Evolutionary conservation across 768 basidiomycete genomes (phyloP).

Genomic region (Phanerochaete carnosa): DNA sequence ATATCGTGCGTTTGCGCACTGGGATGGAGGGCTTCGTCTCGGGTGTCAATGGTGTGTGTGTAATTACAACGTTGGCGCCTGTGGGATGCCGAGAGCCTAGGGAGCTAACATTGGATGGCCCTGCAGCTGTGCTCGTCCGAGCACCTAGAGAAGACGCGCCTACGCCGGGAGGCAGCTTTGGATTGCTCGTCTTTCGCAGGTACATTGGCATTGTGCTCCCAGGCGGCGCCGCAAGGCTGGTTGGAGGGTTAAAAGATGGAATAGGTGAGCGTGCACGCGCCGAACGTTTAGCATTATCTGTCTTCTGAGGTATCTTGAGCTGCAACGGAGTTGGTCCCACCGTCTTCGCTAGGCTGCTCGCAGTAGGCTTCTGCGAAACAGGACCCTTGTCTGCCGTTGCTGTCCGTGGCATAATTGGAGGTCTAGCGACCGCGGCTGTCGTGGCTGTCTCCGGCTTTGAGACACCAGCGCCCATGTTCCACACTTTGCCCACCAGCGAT

Average conservation of each 20-base stretch:
- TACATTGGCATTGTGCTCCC: slow-evolving; percentile 3
- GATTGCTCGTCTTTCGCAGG: background rate
- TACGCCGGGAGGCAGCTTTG: slow-evolving; percentile 4
- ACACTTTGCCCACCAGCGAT: slow-evolving; percentile 68
- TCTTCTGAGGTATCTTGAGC: background rate
- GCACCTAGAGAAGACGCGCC: slow-evolving; percentile 29
- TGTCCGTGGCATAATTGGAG: background rate
- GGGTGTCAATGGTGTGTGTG: background rate
- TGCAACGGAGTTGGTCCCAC: background rate
- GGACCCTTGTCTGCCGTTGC: background rate
- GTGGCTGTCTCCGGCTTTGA: slow-evolving; percentile 9
- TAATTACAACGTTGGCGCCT: too few species aligned
- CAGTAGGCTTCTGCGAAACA: slow-evolving; percentile 6
- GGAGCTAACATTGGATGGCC: slow-evolving; percentile 36
- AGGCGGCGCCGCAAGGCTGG: background rate
- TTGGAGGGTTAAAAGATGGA: slow-evolving; percentile 21
- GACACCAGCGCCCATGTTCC: slow-evolving; percentile 50
- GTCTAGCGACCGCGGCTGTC: background rate
- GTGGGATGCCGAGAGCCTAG: slow-evolving; percentile 36
- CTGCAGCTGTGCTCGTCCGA: slow-evolving; percentile 22
- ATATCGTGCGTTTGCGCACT: slow-evolving; percentile 30
- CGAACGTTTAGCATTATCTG: background rate
- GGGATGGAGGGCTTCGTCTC: background rate
- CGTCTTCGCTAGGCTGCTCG: slow-evolving; percentile 12
- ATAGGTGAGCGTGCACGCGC: slow-evolving; percentile 23